phyloP scores from a whole-genome alignment of 331 rosid species.

The Malus hybrid region DNA sequence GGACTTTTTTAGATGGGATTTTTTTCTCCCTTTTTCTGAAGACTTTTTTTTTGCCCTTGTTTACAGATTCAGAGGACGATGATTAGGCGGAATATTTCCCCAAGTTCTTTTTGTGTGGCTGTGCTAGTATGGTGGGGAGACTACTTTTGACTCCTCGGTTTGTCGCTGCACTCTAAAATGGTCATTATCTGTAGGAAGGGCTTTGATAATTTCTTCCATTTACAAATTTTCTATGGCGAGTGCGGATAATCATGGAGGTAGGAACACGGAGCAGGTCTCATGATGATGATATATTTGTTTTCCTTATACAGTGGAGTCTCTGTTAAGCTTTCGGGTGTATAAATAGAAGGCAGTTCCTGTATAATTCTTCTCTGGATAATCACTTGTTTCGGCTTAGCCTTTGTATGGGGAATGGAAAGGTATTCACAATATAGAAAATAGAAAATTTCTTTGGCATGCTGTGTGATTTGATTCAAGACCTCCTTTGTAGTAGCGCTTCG shows the following conservation, averaged over 20 bases:
- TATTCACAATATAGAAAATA: not conserved
- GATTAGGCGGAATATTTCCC: conserved; percentile 41
- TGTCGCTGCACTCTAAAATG: conserved; percentile 25
- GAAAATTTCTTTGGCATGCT: not conserved
- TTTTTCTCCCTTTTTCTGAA: not conserved
- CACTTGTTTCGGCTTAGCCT: conserved; percentile 17
- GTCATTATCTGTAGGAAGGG: conserved; percentile 31
- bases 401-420: conserved; percentile 17
- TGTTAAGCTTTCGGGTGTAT: conserved; percentile 44
- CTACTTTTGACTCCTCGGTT: conserved; percentile 34
- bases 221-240: conserved; percentile 25
- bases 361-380: conserved; percentile 41
- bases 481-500: not conserved
- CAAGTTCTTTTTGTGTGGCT: conserved; percentile 22
- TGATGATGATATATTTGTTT: not conserved
- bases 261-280: conserved; percentile 20
- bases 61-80: conserved; percentile 93
- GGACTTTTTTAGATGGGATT: not conserved
- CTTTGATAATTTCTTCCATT: conserved; percentile 26
- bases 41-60: not conserved
- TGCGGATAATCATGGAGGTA: conserved; percentile 4
- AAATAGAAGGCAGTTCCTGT: conserved; percentile 58
- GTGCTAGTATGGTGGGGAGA: conserved; percentile 30
- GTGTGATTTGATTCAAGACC: not conserved
- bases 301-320: not conserved